Evolutionary conservation across 331 rosid species (phyloP).

Genomic region (Acacia pycnantha): DNA sequence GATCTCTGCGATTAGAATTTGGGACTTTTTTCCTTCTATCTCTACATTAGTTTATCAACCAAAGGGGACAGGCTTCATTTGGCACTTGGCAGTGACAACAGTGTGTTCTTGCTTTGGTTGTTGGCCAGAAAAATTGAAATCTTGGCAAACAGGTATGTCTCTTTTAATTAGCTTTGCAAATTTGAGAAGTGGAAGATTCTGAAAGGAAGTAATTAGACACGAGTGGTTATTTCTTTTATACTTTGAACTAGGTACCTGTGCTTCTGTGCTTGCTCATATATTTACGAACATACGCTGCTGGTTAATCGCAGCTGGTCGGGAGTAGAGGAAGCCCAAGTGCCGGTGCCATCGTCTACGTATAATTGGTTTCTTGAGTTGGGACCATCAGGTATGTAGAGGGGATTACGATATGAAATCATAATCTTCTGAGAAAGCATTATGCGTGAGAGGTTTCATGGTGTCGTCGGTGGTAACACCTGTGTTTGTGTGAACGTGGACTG

Average conservation of each 20-base stretch:
- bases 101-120: background rate
- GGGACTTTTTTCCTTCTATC: background rate
- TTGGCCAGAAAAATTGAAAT: background rate
- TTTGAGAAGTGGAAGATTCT: background rate
- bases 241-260: background rate
- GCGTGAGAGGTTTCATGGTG: no score
- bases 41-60: background rate
- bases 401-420: no score
- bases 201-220: background rate
- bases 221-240: background rate
- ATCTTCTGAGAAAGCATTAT: no score
- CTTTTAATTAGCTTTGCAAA: background rate
- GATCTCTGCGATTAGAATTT: no score
- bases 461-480: no score
- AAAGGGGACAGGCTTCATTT: background rate
- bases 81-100: background rate
- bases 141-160: background rate
- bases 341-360: background rate
- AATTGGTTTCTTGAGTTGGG: no score
- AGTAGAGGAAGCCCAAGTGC: background rate
- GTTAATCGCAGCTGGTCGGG: background rate
- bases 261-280: background rate
- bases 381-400: no score
- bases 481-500: no score
- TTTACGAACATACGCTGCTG: background rate